Evolutionary conservation across 352 stramenopile genomes (phyloP).

Genomic region (Phytophthora sp.): DNA sequence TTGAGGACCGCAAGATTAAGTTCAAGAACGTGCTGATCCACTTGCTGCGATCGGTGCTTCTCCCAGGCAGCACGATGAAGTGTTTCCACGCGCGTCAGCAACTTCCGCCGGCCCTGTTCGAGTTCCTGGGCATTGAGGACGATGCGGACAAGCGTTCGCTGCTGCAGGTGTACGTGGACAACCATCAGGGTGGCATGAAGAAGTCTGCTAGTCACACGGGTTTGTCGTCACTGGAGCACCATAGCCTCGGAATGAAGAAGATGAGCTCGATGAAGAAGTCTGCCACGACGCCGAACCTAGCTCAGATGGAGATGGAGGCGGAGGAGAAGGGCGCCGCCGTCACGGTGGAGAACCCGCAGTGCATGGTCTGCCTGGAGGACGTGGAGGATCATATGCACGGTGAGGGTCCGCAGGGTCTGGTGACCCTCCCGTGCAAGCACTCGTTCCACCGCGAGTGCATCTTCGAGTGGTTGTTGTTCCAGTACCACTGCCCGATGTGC

Average conservation of each 20-base stretch:
- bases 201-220: conserved; percentile 41
- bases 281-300: conserved; percentile 34
- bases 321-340: conserved; percentile 34
- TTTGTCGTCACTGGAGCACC: conserved; percentile 39
- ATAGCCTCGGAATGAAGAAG: conserved; percentile 20
- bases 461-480: conserved; percentile 75
- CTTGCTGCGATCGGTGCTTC: conserved; percentile 65
- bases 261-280: conserved; percentile 41
- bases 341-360: conserved; percentile 41
- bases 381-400: conserved; percentile 36
- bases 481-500: no score
- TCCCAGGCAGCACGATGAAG: conserved; percentile 74
- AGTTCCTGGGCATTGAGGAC: conserved; percentile 65
- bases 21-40: conserved; percentile 74
- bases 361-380: conserved; percentile 47
- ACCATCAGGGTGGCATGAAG: conserved; percentile 48
- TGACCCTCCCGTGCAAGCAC: conserved; percentile 68
- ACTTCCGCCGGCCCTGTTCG: conserved; percentile 56
- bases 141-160: conserved; percentile 64
- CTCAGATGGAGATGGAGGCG: conserved; percentile 35
- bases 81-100: conserved; percentile 56
- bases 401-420: conserved; percentile 34
- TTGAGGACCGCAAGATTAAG: conserved; percentile 62
- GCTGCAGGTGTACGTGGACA: conserved; percentile 77
- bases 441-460: conserved; percentile 80